Conservation (phyloP, 768 basidiomycete genomes). For the Royoungia palumana region DNA sequence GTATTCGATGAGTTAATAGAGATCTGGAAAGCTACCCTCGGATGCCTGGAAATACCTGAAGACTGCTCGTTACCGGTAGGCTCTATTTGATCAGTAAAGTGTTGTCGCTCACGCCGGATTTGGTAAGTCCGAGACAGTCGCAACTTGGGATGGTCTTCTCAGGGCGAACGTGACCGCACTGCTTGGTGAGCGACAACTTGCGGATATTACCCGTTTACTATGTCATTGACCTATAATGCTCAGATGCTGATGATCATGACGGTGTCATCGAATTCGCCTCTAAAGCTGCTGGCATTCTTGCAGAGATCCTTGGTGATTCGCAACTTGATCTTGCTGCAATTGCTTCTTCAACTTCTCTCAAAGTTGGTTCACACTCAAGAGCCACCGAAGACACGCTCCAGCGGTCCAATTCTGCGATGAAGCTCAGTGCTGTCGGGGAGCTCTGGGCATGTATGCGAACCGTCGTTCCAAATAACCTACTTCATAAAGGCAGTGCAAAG, state of each 20-base stretch:
- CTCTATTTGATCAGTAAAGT: background rate
- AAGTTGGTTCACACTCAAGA: slow-evolving; percentile 2
- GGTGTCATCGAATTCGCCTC: slow-evolving; percentile 39
- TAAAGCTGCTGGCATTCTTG: slow-evolving; percentile 42
- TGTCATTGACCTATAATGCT: slow-evolving; percentile 4
- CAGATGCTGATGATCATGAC: slow-evolving; percentile 45
- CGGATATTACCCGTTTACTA: background rate
- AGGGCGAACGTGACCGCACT: slow-evolving; percentile 44
- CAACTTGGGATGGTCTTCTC: slow-evolving; percentile 58
- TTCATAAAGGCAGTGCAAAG: slow-evolving; percentile 42
- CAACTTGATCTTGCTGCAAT: slow-evolving; percentile 41
- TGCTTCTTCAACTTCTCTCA: slow-evolving; percentile 15
- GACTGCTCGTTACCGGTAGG: slow-evolving; percentile 50
- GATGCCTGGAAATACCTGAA: slow-evolving; percentile 44
- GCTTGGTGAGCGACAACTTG: slow-evolving; percentile 48
- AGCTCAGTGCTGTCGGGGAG: slow-evolving; percentile 53
- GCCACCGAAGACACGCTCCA: slow-evolving; percentile 1
- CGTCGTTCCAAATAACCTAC: slow-evolving; percentile 40
- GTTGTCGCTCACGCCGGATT: slow-evolving; percentile 4
- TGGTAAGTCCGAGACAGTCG: slow-evolving; percentile 43
- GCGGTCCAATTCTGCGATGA: slow-evolving; percentile 46
- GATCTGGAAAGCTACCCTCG: slow-evolving; percentile 50
- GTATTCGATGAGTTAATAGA: slow-evolving; percentile 50
- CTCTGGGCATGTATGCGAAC: slow-evolving; percentile 52
- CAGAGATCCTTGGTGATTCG: slow-evolving; percentile 46